Conservation (phyloP, 805 yeast genomes). For the Saccharomycopsis sp. region DNA sequence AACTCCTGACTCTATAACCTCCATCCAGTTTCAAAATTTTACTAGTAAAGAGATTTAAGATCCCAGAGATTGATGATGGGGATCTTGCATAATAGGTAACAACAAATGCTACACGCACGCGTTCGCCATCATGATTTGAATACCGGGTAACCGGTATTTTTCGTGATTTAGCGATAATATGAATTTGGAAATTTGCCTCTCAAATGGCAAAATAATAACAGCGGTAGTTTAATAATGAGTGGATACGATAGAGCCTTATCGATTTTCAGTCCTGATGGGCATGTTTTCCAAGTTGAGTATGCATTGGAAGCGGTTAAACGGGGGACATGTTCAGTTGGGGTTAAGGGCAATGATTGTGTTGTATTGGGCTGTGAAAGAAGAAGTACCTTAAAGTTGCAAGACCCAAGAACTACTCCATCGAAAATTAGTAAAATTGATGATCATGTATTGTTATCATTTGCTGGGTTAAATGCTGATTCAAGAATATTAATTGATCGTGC, state of each 20-base stretch:
- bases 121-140: too few species aligned
- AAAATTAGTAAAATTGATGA: slow-evolving; percentile 88
- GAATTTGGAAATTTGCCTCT: too few species aligned
- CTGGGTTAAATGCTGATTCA: slow-evolving; percentile 98
- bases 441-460: slow-evolving; percentile 88
- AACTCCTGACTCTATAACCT: too few species aligned
- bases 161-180: too few species aligned
- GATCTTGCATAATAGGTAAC: too few species aligned
- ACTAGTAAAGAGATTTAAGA: too few species aligned
- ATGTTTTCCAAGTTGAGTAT: slow-evolving; percentile 97
- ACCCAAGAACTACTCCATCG: slow-evolving; percentile 92
- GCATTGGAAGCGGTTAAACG: slow-evolving; percentile 97
- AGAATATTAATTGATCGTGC: slow-evolving; percentile 92
- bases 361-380: slow-evolving; percentile 96
- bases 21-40: too few species aligned
- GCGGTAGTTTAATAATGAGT: slow-evolving; percentile 55
- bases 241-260: slow-evolving; percentile 99
- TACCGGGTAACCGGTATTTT: too few species aligned
- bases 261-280: slow-evolving; percentile 98
- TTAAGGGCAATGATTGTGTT: slow-evolving; percentile 81
- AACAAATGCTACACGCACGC: too few species aligned
- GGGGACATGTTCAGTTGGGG: slow-evolving; percentile 98
- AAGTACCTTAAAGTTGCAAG: slow-evolving; percentile 90
- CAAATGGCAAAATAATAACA: too few species aligned
- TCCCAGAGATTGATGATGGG: too few species aligned